Base-by-base conservation (phyloP, 2,329 filamentous ascomycete species). In the Paracoccidioides brasiliensis region DNA sequence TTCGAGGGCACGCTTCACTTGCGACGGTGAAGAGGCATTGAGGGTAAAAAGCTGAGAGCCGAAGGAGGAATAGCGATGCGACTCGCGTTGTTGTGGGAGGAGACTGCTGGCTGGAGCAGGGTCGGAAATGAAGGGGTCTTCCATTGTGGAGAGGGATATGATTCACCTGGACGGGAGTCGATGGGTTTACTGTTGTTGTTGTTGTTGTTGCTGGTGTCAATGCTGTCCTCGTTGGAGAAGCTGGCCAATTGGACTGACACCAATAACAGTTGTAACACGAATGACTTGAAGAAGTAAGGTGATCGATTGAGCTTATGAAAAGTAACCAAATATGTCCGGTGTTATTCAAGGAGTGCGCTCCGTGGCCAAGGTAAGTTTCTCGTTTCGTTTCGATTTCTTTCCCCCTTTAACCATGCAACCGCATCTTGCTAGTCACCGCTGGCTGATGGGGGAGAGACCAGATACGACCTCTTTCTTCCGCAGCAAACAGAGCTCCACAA, bases 1-100 rank as follows among this genome's bases (percentile, higher is more conserved):
- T 70, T 95, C 86, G 46, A 98, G 78, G 46, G 90, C 90, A 61
- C 87, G 85, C 72, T 88, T 95, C 43, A 90, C 88, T 67, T 96
- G 90, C 55, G 83, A 82, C 8, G 91, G 89, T 0, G 91, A 95
- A 33, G 87, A 78, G n/a, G 88, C 81, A 61, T 87, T 86, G 28
- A 91, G 76, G 41, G 84, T 84, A 69, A 94, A 90, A 33, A 88
- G 74, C 53, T 91, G 83, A 51, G 82, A 81, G 69, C 95, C 89
- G 68, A 95, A 94, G 60, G 82, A 80, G 55, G 88, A 90, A 70
- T 88, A 93, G 61, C 90, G 84, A 61, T 90, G 81, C 52, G 76
- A 60, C 56, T 72, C 70, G 52, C 66, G 68, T 52, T 69, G 58
- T 51, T 69, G 58, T 59, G 78, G 76, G 37, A 69, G 69, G 32